Conservation (phyloP, 192 early-diverging fungal genomes). For the Linnemannia schmuckeri region DNA sequence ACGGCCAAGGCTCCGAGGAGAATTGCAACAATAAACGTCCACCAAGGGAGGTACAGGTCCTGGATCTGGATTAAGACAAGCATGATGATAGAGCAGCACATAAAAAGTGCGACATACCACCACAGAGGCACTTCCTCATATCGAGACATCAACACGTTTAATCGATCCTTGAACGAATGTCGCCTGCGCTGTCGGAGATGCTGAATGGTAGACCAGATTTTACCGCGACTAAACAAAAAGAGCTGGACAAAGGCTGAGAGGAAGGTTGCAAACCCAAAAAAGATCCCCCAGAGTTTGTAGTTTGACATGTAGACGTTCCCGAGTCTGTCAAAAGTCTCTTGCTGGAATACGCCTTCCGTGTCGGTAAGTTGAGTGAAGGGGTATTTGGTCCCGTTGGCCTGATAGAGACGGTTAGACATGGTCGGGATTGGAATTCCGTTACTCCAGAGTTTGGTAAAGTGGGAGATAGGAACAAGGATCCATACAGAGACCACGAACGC, state of each 20-base stretch:
- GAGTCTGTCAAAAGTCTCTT: constrained; percentile 28
- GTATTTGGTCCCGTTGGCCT: constrained; percentile 46
- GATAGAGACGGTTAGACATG: constrained; percentile 57
- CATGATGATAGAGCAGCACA: constrained; percentile 50
- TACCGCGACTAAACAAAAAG: constrained; percentile 53
- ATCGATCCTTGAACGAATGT: constrained; percentile 45
- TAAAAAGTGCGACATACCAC: constrained; percentile 52
- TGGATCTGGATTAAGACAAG: constrained; percentile 51
- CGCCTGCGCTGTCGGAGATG: constrained; percentile 31
- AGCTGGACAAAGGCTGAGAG: constrained; percentile 57
- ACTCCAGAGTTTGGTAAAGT: constrained; percentile 47
- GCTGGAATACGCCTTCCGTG: constrained; percentile 27
- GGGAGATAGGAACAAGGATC: constrained; percentile 53
- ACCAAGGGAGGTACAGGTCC: constrained; percentile 56
- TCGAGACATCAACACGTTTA: constrained; percentile 52
- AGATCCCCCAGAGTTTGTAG: constrained; percentile 52
- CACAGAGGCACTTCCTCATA: constrained; percentile 54
- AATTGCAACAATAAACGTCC: constrained; percentile 55
- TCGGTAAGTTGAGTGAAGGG: constrained; percentile 41
- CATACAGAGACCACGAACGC: constrained; percentile 62
- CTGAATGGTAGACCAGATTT: constrained; percentile 45
- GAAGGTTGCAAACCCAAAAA: constrained; percentile 58
- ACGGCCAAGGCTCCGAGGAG: constrained; percentile 50
- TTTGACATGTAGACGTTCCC: constrained; percentile 58
- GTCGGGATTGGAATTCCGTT: constrained; percentile 29